These are phyloP conservation scores for Zychaea mexicana DNA, from an alignment of 371 early-diverging fungal species.

Conservation along the genomic window DNA sequence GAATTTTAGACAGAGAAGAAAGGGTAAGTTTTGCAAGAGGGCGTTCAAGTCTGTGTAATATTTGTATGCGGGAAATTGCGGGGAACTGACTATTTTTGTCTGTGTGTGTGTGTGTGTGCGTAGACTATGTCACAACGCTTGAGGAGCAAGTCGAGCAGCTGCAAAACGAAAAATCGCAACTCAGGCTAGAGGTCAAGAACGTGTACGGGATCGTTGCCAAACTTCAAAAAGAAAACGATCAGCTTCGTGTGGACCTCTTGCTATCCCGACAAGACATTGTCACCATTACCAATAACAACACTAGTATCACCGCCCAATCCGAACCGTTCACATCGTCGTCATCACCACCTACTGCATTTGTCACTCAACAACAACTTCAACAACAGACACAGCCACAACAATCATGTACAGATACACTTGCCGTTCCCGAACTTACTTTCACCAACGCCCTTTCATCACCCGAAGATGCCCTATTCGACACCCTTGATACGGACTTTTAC, in stretches of 20 bases:
- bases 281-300: not conserved
- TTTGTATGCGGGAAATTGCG: too few species aligned
- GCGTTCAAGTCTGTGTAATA: too few species aligned
- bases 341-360: too few species aligned
- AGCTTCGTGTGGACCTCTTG: slow-evolving; percentile 37
- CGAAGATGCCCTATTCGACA: not conserved
- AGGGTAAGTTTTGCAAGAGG: too few species aligned
- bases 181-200: slow-evolving; percentile 52
- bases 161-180: slow-evolving; percentile 53
- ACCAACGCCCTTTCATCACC: not conserved
- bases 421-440: not conserved
- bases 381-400: not conserved
- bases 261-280: slow-evolving; percentile 11
- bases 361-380: slow-evolving; percentile 6
- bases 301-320: not conserved
- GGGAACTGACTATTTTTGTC: not conserved
- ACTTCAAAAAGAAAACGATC: slow-evolving; percentile 38
- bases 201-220: slow-evolving; percentile 20
- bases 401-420: not conserved
- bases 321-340: not conserved
- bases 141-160: slow-evolving; percentile 57
- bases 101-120: not conserved
- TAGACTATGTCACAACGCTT: slow-evolving; percentile 78
- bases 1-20: slow-evolving; percentile 85
- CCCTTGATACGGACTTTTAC: not conserved